Base-by-base conservation (phyloP, 129 eudicot species). In the Mikania micrantha region DNA sequence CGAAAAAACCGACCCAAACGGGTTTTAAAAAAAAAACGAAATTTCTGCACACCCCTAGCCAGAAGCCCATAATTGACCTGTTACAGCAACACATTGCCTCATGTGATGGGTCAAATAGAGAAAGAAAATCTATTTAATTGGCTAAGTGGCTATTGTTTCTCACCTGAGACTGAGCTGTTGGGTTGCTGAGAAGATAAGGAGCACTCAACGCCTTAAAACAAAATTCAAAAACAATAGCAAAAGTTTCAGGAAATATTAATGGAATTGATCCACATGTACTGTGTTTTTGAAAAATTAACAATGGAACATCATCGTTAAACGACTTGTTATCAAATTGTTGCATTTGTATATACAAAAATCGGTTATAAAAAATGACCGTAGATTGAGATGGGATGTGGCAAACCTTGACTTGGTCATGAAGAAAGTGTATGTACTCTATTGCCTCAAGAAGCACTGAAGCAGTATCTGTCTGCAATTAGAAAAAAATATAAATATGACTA, bases 371-470 rank as follows among this genome's bases (percentile, higher is more conserved):
- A 17, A 17, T 5, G 8, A 34, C 42, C 7, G 16, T 66, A 52
- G 19, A 11, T 25, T 38, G 9, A 69, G 56, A 39, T 40, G 59
- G 22, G 21, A 13, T 32, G 38, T 35, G 64, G 44, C 82, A 70
- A 50, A 91, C 97, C 94, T 91, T 91, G 60, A 91, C 96, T 82
- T 91, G 97, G 53, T 91, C 97, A 44, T 91, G 97, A 63, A 91
- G 94, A 74, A 91, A 91, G 28, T 66, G 64, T 80, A 91, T 91
- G 80, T 91, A 91, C 3, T 83, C 96, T 88, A 85, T 85, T 72
- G 96, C 96, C 69, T 88, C 94, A 10, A 73, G 81, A 59, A 91
- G 97, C 65, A 91, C 97, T n/a, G 97, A 91, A 64, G 97, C 97
- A 9, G 97, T 91, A 80, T 91, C 97, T 1, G 96, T 87, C 97